Evolutionary conservation across 495 filamentous ascomycete genomes (phyloP), one percentile per base, ranked within the genome.

Genomic region (Penicillium cosmopolitanum): DNA sequence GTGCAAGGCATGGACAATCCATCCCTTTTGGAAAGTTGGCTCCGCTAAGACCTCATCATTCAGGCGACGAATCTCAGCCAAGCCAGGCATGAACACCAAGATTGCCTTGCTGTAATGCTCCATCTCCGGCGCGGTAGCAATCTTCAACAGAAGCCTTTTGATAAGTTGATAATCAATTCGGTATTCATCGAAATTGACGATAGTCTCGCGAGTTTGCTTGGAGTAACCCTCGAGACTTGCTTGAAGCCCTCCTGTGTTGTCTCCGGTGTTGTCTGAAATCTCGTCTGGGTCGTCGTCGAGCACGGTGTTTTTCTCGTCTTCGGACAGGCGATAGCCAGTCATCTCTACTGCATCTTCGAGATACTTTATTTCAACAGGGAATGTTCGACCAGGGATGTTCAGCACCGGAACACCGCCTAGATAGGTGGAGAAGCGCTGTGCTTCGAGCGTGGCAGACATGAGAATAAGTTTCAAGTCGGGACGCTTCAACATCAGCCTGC

Each of bases 381-480:
- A 97, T 0, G 95, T 97, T 23, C 94, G 87, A 1, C 95, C 95
- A 15, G 95, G 95, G 18, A 97, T 91, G 33, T 87, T 91, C 47
- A 98, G 70, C 21, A 97, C 84, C 0, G 95, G 93, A 6, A 94
- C 94, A 18, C 86, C 86, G 21, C 85, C 84, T 0, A 98, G 80
- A 64, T 98, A 98, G 2, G 83, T 85, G 0, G 95, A 97, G 69
- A 98, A 96, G 15, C 86, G 86, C 57, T 94, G 87, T 7, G 95
- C 91, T 70, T 98, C 91, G 9, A 97, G 88, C 3, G 95, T 98
- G 6, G 95, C 95, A 52, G 93, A 97, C 95, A 97, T 98, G 25
- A 98, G 82, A 33, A 98, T 81, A 31, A 98, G 88, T 64, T 88
- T 88, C 47, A 97, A 74, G 47, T 93, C 84, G 50, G 87, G 88